Evolutionary conservation across 768 basidiomycete genomes (phyloP), one percentile per base, ranked within the genome.

Genomic region (Leccinum barrowsii): DNA sequence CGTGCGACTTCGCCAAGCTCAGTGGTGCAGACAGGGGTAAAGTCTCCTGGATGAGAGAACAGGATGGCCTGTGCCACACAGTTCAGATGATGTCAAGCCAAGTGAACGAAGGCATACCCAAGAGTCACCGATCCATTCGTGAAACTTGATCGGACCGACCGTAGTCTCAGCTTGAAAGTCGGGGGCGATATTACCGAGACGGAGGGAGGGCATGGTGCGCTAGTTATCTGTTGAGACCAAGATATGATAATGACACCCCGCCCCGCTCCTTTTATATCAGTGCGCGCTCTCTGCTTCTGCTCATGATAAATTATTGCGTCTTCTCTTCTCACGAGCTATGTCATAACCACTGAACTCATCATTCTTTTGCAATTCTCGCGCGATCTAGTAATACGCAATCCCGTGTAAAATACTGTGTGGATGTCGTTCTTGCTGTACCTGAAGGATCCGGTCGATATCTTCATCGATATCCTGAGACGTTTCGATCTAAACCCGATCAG

Each of bases 1-100:
- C 92, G 87, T 52, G 97, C 89, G 47, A 97, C 94, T 73, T 97
- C 96, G 52, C 92, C 94, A 37, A 98, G 88, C 78, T 98, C 97
- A 55, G 97, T 99, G 50, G 97, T 95, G 82, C 92, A 94, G 54
- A 95, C 88, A 51, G 90, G 90, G n/a, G 90, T 91, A 70, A 93
- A 93, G 70, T 93, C 89, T 47, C 89, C 94, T 1, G 94, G 94
- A 74, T 97, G 94, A 30, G 94, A 96, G 84, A 98, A 98, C 57
- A 98, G 81, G 71, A 94, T 76, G 52, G 81, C 89, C 91, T 92
- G 58, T 28, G 28, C 28, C n/a, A 32, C 28, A 30, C n/a, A 6
- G 40, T 42, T 55, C 37, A 61, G 49, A 24, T 37, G 54, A 5
- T n/a, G 22, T 24, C 24, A 1, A n/a, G 28, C 26, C 40, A 50